phyloP scores from a whole-genome alignment of 257 asterid genomes.

The Solanum paucissectum region DNA sequence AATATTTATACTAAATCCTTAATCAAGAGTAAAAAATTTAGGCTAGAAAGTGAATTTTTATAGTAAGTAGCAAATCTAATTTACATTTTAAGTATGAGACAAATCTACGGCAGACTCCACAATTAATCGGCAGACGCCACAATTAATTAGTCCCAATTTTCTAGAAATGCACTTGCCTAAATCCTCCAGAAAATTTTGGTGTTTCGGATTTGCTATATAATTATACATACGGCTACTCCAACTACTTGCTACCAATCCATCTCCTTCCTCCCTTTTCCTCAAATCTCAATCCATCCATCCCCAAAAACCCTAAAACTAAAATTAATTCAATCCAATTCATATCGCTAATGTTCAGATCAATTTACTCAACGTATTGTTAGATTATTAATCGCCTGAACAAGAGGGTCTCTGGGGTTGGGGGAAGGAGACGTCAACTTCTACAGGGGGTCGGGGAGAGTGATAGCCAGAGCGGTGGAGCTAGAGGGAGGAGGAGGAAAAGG shows the following conservation, averaged over 20 bases:
- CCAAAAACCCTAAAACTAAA: constrained; percentile 12
- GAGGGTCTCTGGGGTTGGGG: background rate
- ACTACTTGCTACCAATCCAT: background rate
- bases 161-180: background rate
- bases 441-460: background rate
- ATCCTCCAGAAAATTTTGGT: background rate
- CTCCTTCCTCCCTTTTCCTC: background rate
- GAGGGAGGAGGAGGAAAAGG: background rate
- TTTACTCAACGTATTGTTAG: background rate
- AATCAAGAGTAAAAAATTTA: background rate
- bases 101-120: background rate
- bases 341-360: background rate
- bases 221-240: background rate
- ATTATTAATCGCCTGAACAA: background rate
- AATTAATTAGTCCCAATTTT: background rate
- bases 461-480: background rate
- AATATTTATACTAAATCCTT: background rate
- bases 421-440: background rate
- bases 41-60: background rate
- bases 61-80: no score
- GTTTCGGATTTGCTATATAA: background rate
- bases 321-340: background rate
- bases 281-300: background rate
- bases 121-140: background rate
- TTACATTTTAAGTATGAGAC: no score